phyloP scores from a whole-genome alignment of 805 yeast species.

The Blastobotrys americana region DNA sequence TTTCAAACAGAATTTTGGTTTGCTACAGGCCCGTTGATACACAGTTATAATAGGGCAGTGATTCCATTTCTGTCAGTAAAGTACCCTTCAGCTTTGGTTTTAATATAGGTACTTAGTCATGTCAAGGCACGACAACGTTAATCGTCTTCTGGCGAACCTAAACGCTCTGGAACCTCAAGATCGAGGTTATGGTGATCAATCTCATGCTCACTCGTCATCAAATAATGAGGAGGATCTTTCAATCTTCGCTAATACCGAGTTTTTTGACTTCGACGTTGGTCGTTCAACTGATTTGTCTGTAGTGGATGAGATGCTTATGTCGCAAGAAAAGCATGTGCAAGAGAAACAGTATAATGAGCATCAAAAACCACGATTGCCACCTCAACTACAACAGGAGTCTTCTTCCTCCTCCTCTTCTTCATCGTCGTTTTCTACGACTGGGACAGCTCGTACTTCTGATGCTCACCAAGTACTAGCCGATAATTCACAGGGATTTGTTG shows the following conservation, averaged over 20 bases:
- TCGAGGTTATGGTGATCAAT: slow-evolving; percentile 1
- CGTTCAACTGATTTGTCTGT: slow-evolving; percentile 36
- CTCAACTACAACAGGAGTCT: slow-evolving; percentile 1
- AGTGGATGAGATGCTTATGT: slow-evolving; percentile 35
- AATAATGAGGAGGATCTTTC: slow-evolving; percentile 32
- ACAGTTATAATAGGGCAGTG: too few relatives aligned
- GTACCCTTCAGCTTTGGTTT: too few relatives aligned
- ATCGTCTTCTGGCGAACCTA: slow-evolving; percentile 29
- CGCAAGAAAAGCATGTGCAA: slow-evolving; percentile 34
- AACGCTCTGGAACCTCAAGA: slow-evolving; percentile 29
- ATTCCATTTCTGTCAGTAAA: too few relatives aligned
- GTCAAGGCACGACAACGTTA: slow-evolving; percentile 24
- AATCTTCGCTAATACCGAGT: slow-evolving; percentile 37
- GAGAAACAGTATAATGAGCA: slow-evolving; percentile 13
- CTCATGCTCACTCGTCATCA: background rate
- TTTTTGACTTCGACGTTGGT: slow-evolving; percentile 40
- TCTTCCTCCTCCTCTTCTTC: slow-evolving; percentile 4
- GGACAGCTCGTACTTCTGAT: background rate
- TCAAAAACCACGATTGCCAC: slow-evolving; percentile 9
- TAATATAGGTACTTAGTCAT: too few relatives aligned
- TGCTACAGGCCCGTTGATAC: too few relatives aligned
- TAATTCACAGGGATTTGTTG: background rate
- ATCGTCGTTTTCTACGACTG: background rate
- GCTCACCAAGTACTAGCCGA: background rate
- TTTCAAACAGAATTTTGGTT: too few relatives aligned